These are phyloP conservation scores for Dothideomycetes sp. DNA, from an alignment of 2,329 filamentous ascomycete species.

Conservation along the genomic window DNA sequence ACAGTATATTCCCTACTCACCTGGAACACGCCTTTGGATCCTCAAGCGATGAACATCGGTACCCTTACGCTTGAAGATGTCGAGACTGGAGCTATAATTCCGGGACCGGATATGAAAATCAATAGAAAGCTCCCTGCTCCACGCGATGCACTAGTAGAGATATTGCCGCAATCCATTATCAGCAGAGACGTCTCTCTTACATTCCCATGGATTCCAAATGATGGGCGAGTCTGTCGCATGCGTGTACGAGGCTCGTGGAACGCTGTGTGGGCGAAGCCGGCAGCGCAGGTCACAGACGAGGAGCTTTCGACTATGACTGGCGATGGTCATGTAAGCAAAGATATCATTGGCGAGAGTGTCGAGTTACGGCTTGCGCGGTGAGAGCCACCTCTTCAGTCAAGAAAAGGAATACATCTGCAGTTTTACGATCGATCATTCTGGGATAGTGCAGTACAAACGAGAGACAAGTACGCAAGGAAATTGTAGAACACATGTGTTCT, in stretches of 20 bases:
- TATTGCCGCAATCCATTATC: conserved; percentile 27
- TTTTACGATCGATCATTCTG: too few relatives aligned
- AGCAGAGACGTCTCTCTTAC: conserved; percentile 29
- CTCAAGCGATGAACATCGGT: conserved; percentile 29
- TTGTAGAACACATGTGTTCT: too few relatives aligned
- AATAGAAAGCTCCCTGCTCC: conserved; percentile 30
- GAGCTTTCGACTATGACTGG: conserved; percentile 18
- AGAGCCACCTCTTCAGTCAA: too few relatives aligned
- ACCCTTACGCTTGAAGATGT: conserved; percentile 28
- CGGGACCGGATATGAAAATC: conserved; percentile 27
- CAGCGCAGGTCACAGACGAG: conserved; percentile 14
- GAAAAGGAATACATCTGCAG: too few relatives aligned
- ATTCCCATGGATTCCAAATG: conserved; percentile 30
- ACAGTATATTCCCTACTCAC: conserved; percentile 29
- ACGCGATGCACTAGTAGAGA: conserved; percentile 27
- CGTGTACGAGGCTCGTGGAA: conserved; percentile 27
- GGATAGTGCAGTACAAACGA: too few relatives aligned
- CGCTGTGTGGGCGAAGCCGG: conserved; percentile 26
- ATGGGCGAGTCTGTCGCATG: conserved; percentile 30
- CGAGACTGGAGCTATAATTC: conserved; percentile 22
- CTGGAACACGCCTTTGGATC: conserved; percentile 35
- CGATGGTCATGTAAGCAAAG: conserved; percentile 1
- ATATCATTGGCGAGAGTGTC: too few relatives aligned
- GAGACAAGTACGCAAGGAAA: too few relatives aligned
- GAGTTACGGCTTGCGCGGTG: neutral